These are phyloP conservation scores for Oxytropis ochrocephala DNA, from an alignment of 306 rosid species.

Conservation along the genomic window DNA sequence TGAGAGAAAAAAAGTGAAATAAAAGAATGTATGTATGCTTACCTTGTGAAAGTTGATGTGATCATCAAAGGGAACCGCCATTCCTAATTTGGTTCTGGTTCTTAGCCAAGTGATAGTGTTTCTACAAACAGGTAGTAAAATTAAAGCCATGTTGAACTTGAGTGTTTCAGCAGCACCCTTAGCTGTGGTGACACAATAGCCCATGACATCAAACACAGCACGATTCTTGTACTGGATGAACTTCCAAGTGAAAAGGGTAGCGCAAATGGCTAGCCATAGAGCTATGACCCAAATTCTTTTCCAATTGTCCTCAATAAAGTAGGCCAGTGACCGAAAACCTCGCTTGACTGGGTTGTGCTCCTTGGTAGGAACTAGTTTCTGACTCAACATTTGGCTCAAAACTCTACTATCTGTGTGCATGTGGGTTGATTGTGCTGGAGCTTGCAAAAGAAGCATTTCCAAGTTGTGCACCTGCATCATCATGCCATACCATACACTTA, in stretches of 20 bases:
- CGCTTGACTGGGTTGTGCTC: constrained; percentile 71
- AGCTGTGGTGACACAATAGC: constrained; percentile 71
- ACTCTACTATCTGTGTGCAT: constrained; percentile 48
- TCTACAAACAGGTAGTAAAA: constrained; percentile 77
- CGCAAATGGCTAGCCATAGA: constrained; percentile 60
- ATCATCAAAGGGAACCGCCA: constrained; percentile 68
- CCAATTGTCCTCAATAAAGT: constrained; percentile 80
- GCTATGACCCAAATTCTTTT: constrained; percentile 63
- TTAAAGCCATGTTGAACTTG: constrained; percentile 84
- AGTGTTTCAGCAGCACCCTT: constrained; percentile 90
- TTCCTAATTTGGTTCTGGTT: constrained; percentile 64
- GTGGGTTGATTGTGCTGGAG: constrained; percentile 58
- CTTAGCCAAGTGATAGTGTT: constrained; percentile 88
- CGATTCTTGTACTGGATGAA: constrained; percentile 65
- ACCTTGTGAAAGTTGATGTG: constrained; percentile 89
- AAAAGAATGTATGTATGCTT: neutral
- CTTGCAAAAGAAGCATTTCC: constrained; percentile 80
- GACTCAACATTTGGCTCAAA: constrained; percentile 67
- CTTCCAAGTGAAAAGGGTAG: constrained; percentile 73
- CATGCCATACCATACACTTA: neutral
- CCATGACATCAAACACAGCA: constrained; percentile 69
- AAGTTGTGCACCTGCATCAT: constrained; percentile 60
- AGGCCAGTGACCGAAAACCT: constrained; percentile 25
- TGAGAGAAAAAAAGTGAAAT: neutral
- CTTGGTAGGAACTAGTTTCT: constrained; percentile 68